Percentiles rank a stretch among this genome's conserved stretches.
Evolutionary conservation across 139 green algal genomes (phyloP).

Genomic region (Chlamydomonas asymmetrica): DNA sequence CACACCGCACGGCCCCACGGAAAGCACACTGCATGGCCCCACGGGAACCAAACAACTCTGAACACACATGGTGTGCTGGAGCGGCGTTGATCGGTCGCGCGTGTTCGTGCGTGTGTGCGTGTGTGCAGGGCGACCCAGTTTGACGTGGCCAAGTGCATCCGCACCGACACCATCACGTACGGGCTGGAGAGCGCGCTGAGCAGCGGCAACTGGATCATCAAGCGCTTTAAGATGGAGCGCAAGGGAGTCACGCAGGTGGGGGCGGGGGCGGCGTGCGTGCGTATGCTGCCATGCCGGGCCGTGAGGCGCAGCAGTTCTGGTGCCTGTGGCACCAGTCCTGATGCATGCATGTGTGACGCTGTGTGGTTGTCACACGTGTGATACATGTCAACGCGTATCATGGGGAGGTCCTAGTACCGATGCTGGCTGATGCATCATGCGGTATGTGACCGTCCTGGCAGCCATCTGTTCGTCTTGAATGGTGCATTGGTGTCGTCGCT

Average conservation of each 20-base stretch:
- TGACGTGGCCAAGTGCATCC: constrained; percentile 93
- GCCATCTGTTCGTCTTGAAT: background rate
- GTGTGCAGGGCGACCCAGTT: constrained; percentile 76
- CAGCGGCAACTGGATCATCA: constrained; percentile 98
- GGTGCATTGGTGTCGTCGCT: background rate
- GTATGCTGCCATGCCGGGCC: no score
- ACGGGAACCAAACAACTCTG: no score
- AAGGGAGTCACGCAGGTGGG: constrained; percentile 94
- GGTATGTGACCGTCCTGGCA: background rate
- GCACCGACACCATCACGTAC: constrained; percentile 89
- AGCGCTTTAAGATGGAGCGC: constrained; percentile 97
- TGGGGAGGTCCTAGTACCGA: background rate
- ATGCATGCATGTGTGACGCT: no score
- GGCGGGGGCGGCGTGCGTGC: no score
- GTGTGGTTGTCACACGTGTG: no score
- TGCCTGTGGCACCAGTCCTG: no score
- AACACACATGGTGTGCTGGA: background rate
- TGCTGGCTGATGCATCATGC: background rate
- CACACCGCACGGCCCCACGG: no score
- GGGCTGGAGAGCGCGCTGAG: constrained; percentile 93
- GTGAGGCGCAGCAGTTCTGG: no score
- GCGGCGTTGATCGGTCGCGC: no score
- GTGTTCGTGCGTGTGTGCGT: constrained; percentile 17
- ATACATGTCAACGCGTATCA: no score
- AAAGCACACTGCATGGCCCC: no score